These are phyloP conservation scores for Spirogloea muscicola DNA, from an alignment of 139 green algal species.

Conservation along the genomic window DNA sequence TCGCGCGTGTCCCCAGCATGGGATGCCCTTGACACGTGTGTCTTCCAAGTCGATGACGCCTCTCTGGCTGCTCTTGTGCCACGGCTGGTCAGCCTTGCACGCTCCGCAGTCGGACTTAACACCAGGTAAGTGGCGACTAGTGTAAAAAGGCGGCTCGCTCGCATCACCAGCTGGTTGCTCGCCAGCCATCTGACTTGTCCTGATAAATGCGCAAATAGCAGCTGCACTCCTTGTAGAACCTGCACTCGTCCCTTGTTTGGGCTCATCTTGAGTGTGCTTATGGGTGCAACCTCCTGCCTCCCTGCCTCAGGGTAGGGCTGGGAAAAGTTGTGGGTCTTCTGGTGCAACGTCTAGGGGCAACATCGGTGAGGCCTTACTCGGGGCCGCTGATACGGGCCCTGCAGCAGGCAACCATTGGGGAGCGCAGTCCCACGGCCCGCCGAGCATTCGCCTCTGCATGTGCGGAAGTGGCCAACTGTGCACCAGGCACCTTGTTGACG, in stretches of 20 bases:
- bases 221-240: neutral
- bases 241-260: neutral
- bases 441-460: conserved; percentile 64
- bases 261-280: neutral
- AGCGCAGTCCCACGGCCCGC: conserved; percentile 14
- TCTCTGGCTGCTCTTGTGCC: conserved; percentile 56
- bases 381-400: conserved; percentile 1
- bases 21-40: conserved; percentile 67
- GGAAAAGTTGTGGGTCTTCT: neutral
- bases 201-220: neutral
- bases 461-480: conserved; percentile 54
- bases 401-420: neutral
- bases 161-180: conserved; percentile 59
- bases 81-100: conserved; percentile 18
- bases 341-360: neutral
- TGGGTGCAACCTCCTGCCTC: neutral
- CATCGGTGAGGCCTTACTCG: neutral
- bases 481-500: conserved; percentile 52
- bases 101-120: conserved; percentile 51
- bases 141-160: too few species aligned
- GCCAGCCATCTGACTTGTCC: neutral
- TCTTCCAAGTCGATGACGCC: conserved; percentile 50
- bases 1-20: conserved; percentile 53
- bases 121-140: conserved; percentile 56
- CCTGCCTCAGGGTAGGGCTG: neutral